Percentiles rank a stretch among this genome's conserved stretches.
These are phyloP conservation scores for Tetraselmis chui DNA, from an alignment of 139 green algal genomes.

Conservation along the genomic window DNA sequence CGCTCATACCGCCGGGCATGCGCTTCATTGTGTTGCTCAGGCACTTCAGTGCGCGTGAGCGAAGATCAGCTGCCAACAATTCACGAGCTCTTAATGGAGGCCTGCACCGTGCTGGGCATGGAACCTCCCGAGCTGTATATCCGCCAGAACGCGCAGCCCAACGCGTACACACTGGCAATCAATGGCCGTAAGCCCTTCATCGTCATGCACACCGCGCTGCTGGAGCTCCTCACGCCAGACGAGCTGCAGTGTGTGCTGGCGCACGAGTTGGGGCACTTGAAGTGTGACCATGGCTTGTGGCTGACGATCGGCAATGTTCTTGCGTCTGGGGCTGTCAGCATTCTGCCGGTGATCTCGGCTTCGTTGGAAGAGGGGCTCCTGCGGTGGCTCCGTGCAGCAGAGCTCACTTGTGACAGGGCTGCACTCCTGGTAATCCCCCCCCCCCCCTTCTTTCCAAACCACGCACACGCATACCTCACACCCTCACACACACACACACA, in stretches of 20 bases:
- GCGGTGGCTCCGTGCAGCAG: slow-evolving; percentile 79
- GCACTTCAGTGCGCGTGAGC: slow-evolving; percentile 61
- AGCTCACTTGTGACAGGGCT: slow-evolving; percentile 92
- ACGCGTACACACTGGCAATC: slow-evolving; percentile 94
- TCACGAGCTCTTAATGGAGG: slow-evolving; percentile 66
- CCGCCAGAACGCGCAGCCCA: slow-evolving; percentile 76
- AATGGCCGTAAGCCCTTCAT: slow-evolving; percentile 85
- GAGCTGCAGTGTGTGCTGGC: slow-evolving; percentile 82
- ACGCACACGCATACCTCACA: too few species aligned
- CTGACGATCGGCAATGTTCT: slow-evolving; percentile 88
- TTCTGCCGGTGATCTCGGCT: slow-evolving; percentile 55
- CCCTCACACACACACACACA: too few species aligned
- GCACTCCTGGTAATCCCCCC: slow-evolving; percentile 70
- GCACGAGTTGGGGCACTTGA: slow-evolving; percentile 72
- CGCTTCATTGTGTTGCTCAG: too few species aligned
- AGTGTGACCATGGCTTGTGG: slow-evolving; percentile 94
- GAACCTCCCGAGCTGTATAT: slow-evolving; percentile 84
- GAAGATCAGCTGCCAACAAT: slow-evolving; percentile 78
- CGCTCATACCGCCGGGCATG: too few species aligned
- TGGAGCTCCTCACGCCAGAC: slow-evolving; percentile 80
- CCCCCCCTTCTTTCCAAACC: too few species aligned
- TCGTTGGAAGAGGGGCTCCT: slow-evolving; percentile 65
- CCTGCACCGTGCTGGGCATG: slow-evolving; percentile 65
- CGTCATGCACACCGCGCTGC: slow-evolving; percentile 87
- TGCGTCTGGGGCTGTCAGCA: slow-evolving; percentile 61